Evolutionary conservation across 2,329 filamentous ascomycete species (phyloP).

Genomic region (Penicillium occitanis): DNA sequence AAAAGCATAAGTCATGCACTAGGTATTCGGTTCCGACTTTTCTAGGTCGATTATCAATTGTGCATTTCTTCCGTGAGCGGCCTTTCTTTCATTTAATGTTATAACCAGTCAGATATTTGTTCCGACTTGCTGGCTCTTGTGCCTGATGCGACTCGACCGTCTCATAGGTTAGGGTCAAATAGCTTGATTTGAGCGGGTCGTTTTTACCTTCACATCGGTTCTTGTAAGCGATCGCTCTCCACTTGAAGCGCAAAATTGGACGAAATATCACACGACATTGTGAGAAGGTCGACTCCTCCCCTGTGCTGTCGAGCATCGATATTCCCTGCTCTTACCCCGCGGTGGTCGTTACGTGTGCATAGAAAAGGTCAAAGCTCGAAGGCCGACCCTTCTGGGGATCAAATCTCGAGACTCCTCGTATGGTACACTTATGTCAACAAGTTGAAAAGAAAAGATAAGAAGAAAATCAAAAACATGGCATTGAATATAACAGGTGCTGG

Average conservation of each 20-base stretch:
- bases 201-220: neutral
- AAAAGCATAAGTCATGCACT: neutral
- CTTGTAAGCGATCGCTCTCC: neutral
- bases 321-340: neutral
- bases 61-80: neutral
- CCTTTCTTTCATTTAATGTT: neutral
- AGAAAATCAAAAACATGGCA: neutral
- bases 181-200: neutral
- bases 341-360: neutral
- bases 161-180: neutral
- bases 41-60: neutral
- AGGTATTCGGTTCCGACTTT: neutral
- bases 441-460: too few species aligned
- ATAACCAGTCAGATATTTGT: neutral
- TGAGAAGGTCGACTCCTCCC: neutral
- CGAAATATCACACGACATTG: neutral
- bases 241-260: neutral
- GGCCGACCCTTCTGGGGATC: neutral
- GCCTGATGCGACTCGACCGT: neutral
- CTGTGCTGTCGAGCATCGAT: neutral
- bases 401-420: neutral
- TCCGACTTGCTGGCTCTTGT: neutral
- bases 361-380: neutral
- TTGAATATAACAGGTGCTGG: conserved; percentile 20
- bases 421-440: neutral